Evolutionary conservation across 345 rosid genomes (phyloP).

Genomic region (Raphanus sativus): DNA sequence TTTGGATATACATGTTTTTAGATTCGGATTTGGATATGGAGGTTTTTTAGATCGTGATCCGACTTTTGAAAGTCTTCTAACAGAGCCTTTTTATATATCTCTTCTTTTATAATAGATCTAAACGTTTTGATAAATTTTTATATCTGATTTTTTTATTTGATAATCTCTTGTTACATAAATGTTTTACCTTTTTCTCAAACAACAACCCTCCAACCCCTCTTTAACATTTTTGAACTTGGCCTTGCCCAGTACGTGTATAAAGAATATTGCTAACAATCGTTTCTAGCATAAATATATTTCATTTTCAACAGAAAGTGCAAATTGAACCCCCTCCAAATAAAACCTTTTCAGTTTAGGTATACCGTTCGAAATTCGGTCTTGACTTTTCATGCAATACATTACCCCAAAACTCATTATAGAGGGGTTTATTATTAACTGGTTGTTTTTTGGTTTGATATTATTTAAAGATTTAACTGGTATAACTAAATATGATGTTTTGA

Average conservation of each 20-base stretch:
- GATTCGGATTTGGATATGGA: too few species aligned
- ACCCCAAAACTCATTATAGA: slow-evolving; percentile 1
- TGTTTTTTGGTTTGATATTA: not conserved
- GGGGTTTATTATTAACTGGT: not conserved
- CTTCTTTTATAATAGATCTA: too few species aligned
- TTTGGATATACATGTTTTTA: too few species aligned
- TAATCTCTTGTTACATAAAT: too few species aligned
- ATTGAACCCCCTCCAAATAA: not conserved
- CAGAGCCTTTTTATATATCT: too few species aligned
- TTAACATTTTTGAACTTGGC: too few species aligned
- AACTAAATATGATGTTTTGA: not conserved
- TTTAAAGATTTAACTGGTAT: not conserved
- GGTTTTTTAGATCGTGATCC: too few species aligned
- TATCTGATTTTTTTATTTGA: too few species aligned
- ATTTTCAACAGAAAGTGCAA: not conserved
- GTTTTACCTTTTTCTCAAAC: too few species aligned
- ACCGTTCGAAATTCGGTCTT: not conserved
- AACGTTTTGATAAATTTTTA: too few species aligned
- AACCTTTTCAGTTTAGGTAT: not conserved
- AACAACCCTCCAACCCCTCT: too few species aligned
- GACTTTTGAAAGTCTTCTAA: too few species aligned
- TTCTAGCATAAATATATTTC: not conserved
- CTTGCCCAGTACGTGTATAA: not conserved
- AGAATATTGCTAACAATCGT: not conserved
- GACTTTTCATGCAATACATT: not conserved